A percentile compares a stretch with the other conserved stretches of the same genome.
phyloP scores from a whole-genome alignment of 257 asterid genomes.

The Fraxinus quadrangulata region DNA sequence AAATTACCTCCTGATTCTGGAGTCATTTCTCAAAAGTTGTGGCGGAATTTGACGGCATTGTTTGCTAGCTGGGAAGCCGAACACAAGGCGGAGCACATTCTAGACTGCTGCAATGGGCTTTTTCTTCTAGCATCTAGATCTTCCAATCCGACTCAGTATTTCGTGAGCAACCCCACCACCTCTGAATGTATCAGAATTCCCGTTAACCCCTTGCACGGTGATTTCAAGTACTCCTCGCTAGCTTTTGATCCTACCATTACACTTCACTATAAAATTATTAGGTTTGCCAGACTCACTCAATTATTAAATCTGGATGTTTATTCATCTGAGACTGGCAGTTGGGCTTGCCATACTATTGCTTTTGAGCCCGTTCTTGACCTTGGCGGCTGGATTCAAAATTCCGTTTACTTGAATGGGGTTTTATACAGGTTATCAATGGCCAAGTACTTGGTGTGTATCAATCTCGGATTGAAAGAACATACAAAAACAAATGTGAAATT shows the following conservation, averaged over 20 bases:
- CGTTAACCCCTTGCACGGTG: not conserved
- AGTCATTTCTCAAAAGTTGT: not conserved
- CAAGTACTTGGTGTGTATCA: not conserved
- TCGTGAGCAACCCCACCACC: constrained; percentile 12
- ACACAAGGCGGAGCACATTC: not conserved
- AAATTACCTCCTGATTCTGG: not conserved
- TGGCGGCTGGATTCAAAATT: not conserved
- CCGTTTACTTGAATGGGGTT: constrained; percentile 8
- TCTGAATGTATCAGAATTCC: not conserved
- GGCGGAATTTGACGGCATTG: not conserved
- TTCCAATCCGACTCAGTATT: constrained; percentile 4
- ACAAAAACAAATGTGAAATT: not conserved
- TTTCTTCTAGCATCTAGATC: not conserved
- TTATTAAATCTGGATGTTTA: not conserved
- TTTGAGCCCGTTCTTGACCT: not conserved
- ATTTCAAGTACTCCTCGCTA: not conserved
- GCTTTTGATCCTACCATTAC: not conserved
- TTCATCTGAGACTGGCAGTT: not conserved
- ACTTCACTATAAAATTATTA: not conserved
- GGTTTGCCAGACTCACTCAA: not conserved
- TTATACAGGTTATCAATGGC: constrained; percentile 3
- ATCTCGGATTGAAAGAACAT: not conserved
- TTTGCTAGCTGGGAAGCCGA: not conserved
- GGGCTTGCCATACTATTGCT: not conserved
- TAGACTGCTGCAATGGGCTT: constrained; percentile 10